These are phyloP conservation scores for Mucor indicus DNA, from an alignment of 371 early-diverging fungal species.

Conservation along the genomic window DNA sequence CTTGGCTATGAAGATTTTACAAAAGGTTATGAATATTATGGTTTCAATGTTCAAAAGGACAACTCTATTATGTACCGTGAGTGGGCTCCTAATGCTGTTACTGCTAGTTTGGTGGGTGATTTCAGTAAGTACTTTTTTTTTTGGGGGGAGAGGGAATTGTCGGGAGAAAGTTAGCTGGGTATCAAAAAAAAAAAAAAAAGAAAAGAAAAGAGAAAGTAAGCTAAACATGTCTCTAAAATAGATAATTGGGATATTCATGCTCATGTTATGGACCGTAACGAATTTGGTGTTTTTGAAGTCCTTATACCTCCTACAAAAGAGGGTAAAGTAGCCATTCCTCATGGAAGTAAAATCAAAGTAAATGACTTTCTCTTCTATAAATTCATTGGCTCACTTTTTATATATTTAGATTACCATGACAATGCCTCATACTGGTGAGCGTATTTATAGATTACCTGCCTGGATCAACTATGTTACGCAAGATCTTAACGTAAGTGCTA, in stretches of 20 bases:
- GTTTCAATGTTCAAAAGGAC: constrained; percentile 62
- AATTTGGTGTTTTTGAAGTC: constrained; percentile 81
- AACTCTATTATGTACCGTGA: constrained; percentile 82
- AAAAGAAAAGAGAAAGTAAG: too few species aligned
- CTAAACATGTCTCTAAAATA: constrained; percentile 18
- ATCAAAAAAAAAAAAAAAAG: too few species aligned
- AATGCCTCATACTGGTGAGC: constrained; percentile 64
- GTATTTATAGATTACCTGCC: constrained; percentile 89
- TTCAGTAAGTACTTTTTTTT: constrained; percentile 67
- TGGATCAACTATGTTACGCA: constrained; percentile 86
- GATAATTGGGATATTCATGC: constrained; percentile 79
- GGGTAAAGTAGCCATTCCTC: constrained; percentile 75
- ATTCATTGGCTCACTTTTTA: background rate
- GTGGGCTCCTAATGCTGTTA: constrained; percentile 88
- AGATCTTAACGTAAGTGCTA: constrained; percentile 74
- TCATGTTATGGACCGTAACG: constrained; percentile 75
- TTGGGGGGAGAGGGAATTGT: background rate
- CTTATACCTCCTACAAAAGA: constrained; percentile 47
- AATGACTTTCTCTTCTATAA: background rate
- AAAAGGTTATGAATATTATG: constrained; percentile 76
- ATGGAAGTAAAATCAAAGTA: constrained; percentile 88
- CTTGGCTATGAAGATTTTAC: constrained; percentile 82
- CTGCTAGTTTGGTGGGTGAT: constrained; percentile 87
- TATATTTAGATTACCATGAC: constrained; percentile 68
- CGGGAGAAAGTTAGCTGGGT: too few species aligned